These are phyloP conservation scores for Tylopilus rubrobrunneus DNA, from an alignment of 768 basidiomycete species.

Conservation along the genomic window DNA sequence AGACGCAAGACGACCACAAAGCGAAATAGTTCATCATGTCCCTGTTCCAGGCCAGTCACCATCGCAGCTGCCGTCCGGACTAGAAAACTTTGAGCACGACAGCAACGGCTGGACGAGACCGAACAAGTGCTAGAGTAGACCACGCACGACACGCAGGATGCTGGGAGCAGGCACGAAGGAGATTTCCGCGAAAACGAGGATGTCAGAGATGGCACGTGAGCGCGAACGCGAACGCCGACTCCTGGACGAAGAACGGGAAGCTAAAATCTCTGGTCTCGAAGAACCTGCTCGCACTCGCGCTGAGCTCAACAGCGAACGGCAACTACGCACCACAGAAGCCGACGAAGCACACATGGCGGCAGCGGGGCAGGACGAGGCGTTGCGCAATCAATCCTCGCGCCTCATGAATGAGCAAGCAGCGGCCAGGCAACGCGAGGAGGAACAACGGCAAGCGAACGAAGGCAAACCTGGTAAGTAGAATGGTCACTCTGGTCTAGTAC, in stretches of 20 bases:
- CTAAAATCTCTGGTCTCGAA: too few relatives aligned
- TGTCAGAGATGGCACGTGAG: slow-evolving; percentile 65
- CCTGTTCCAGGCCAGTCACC: slow-evolving; percentile 20
- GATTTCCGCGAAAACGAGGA: slow-evolving; percentile 66
- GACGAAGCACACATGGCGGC: too few relatives aligned
- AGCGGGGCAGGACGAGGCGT: slow-evolving; percentile 54
- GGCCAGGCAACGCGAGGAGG: slow-evolving; percentile 52
- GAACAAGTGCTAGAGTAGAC: slow-evolving; percentile 48
- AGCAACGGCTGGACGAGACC: slow-evolving; percentile 54
- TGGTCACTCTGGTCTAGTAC: slow-evolving; percentile 28
- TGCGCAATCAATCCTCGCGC: slow-evolving; percentile 44
- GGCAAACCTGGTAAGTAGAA: slow-evolving; percentile 50
- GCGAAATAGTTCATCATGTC: slow-evolving; percentile 25
- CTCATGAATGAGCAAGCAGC: slow-evolving; percentile 53
- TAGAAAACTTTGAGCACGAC: slow-evolving; percentile 40
- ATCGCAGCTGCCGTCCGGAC: slow-evolving; percentile 16
- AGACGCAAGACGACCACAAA: slow-evolving; percentile 17
- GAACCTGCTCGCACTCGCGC: too few relatives aligned
- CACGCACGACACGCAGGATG: slow-evolving; percentile 47
- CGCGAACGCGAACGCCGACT: slow-evolving; percentile 45
- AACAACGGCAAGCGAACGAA: slow-evolving; percentile 49
- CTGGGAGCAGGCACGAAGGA: slow-evolving; percentile 59
- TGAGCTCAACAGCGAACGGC: too few relatives aligned
- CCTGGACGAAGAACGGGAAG: slow-evolving; percentile 47
- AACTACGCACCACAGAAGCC: too few relatives aligned